These are phyloP conservation scores for Candida germanica DNA, from an alignment of 805 yeast genomes.

Conservation along the genomic window DNA sequence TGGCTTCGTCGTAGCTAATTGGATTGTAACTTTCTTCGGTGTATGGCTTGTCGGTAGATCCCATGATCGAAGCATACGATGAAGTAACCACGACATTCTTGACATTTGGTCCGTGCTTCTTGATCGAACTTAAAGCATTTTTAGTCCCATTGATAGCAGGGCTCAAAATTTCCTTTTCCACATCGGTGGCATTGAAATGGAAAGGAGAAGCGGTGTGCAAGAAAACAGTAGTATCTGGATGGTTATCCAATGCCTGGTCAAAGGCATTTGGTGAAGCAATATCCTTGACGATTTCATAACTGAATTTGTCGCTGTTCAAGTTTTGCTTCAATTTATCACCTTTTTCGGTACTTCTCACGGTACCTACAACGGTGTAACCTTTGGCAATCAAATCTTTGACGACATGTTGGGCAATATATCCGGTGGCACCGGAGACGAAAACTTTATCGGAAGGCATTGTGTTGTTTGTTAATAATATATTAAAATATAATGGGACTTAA, in stretches of 20 bases:
- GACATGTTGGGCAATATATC: slow-evolving; percentile 51
- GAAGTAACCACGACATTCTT: slow-evolving; percentile 45
- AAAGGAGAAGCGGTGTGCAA: slow-evolving; percentile 63
- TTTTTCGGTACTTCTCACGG: slow-evolving; percentile 9
- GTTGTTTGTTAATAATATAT: neutral
- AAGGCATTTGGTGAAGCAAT: slow-evolving; percentile 45
- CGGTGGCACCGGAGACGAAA: slow-evolving; percentile 51
- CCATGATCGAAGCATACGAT: slow-evolving; percentile 52
- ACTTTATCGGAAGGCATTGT: slow-evolving; percentile 20
- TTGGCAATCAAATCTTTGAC: slow-evolving; percentile 37
- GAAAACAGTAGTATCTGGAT: slow-evolving; percentile 50
- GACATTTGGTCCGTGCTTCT: slow-evolving; percentile 37
- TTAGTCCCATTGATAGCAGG: slow-evolving; percentile 58
- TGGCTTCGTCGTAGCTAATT: slow-evolving; percentile 47
- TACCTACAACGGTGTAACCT: slow-evolving; percentile 40
- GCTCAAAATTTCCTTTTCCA: slow-evolving; percentile 47
- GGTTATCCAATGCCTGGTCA: slow-evolving; percentile 40
- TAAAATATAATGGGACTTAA: too few relatives aligned
- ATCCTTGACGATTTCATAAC: slow-evolving; percentile 46
- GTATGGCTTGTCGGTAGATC: slow-evolving; percentile 5
- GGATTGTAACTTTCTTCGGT: slow-evolving; percentile 44
- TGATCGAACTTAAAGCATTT: slow-evolving; percentile 47
- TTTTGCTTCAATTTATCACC: slow-evolving; percentile 30
- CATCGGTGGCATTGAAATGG: slow-evolving; percentile 39
- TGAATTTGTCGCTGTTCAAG: slow-evolving; percentile 28